Evolutionary conservation across 805 yeast genomes (phyloP).

Genomic region (Cyberlindnera suaveolens): DNA sequence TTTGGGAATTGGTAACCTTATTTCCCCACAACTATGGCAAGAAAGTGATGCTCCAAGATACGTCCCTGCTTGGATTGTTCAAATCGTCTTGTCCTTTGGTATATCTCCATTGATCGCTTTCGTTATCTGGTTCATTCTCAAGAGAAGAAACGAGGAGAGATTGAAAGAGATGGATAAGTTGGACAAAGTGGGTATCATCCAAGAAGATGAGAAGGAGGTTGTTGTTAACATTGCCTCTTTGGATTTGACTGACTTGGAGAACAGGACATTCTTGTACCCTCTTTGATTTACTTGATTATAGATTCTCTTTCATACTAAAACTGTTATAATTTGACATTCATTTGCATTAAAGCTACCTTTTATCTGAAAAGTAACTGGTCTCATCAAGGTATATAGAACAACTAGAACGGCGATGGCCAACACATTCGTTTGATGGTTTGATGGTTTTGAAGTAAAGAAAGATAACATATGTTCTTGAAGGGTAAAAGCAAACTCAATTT

Average conservation of each 20-base stretch:
- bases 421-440: too few species aligned
- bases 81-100: constrained; percentile 43
- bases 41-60: constrained; percentile 39
- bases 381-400: too few species aligned
- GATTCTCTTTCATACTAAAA: too few species aligned
- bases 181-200: constrained; percentile 24
- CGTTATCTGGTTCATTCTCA: constrained; percentile 39
- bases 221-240: constrained; percentile 36
- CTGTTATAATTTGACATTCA: too few species aligned
- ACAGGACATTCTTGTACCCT: constrained; percentile 45
- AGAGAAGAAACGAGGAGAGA: constrained; percentile 39
- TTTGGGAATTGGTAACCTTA: constrained; percentile 43
- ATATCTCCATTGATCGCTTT: constrained; percentile 38
- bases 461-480: too few species aligned
- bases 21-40: constrained; percentile 54
- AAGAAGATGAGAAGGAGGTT: constrained; percentile 27
- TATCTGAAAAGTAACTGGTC: too few species aligned
- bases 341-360: too few species aligned
- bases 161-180: constrained; percentile 14
- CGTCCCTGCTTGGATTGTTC: constrained; percentile 46
- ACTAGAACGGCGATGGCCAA: too few species aligned
- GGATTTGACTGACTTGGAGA: constrained; percentile 48
- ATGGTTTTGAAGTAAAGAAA: too few species aligned
- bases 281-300: constrained; percentile 12
- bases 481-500: too few species aligned